Evolutionary conservation across 2,329 filamentous ascomycete genomes (phyloP).

Genomic region (Apiospora marii): DNA sequence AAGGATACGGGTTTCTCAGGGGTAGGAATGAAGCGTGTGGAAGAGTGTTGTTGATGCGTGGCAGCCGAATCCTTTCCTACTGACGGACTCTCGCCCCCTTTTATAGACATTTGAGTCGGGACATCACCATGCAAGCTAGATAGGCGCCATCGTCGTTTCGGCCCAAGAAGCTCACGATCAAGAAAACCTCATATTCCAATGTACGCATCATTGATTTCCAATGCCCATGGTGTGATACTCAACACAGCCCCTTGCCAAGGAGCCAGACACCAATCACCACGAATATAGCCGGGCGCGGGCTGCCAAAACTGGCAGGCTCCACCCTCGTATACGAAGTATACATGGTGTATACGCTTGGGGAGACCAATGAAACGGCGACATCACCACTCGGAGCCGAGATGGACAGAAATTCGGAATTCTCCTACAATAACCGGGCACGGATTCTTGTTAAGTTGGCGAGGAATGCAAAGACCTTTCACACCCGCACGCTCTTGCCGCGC

Average conservation of each 20-base stretch:
- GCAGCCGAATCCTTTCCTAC: background rate
- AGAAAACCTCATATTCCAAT: background rate
- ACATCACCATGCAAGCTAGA: background rate
- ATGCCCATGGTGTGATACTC: background rate
- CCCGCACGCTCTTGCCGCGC: background rate
- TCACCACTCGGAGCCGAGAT: background rate
- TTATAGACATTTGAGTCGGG: conserved; percentile 10
- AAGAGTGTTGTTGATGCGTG: conserved; percentile 5
- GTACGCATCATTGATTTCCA: conserved; percentile 24
- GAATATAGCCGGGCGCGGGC: background rate
- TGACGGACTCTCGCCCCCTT: background rate
- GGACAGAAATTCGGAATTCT: background rate
- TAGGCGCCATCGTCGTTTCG: background rate
- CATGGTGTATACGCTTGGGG: background rate
- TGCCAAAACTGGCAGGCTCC: conserved; percentile 22
- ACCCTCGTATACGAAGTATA: background rate
- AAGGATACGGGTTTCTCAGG: background rate
- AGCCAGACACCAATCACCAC: conserved; percentile 22
- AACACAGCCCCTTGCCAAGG: conserved; percentile 26
- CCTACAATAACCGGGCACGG: background rate
- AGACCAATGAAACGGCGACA: background rate
- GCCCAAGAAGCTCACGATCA: background rate
- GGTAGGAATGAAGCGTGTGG: background rate
- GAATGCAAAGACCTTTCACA: too few relatives aligned
- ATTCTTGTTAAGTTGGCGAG: background rate